Evolutionary conservation across 164 flowering plant species (phyloP), one percentile per base, ranked within the genome.

Genomic region (Buxus sempervirens): DNA sequence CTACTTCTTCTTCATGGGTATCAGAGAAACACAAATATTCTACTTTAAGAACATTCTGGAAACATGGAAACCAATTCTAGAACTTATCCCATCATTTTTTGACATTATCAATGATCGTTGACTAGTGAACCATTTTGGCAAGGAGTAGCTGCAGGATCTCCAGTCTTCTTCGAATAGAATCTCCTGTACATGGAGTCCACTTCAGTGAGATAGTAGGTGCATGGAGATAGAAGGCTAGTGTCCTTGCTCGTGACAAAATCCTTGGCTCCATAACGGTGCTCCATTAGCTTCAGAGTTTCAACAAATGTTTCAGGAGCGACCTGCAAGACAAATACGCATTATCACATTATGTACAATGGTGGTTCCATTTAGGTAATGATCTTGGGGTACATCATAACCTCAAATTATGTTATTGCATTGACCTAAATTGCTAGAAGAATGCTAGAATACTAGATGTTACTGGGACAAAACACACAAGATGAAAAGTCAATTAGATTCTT

Each of bases 131-230:
- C 92, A 51, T 85, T 85, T 73, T 80, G 83, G 10, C 25, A 15
- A 41, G n/a, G n/a, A n/a, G n/a, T n/a, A n/a, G 64, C 28, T 24
- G 62, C 58, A 0, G 59, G 61, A 45, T 4, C 51, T 5, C 28
- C 77, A 10, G 54, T 76, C 78, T 90, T 90, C 87, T 85, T 80
- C 70, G 84, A 75, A 61, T 96, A 96, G 82, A 82, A 96, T 77
- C 99, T 83, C 58, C 99, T 82, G 82, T 93, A 96, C 91, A 72
- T 84, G 73, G 95, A 79, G 54, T 93, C 99, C 10, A 96, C 99
- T 75, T 93, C 86, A 0, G 91, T 88, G 51, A 91, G 93, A 72
- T 88, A 93, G 79, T 81, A 93, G 18, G 99, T 88, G 36, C 91
- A 97, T 0, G 91, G 85, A 64, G 90, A 32, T 66, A 93, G 72